A percentile compares a stretch with the other conserved stretches of the same genome.
These are phyloP conservation scores for Beta lomatogona DNA, from an alignment of 179 eudicot species.

Conservation along the genomic window DNA sequence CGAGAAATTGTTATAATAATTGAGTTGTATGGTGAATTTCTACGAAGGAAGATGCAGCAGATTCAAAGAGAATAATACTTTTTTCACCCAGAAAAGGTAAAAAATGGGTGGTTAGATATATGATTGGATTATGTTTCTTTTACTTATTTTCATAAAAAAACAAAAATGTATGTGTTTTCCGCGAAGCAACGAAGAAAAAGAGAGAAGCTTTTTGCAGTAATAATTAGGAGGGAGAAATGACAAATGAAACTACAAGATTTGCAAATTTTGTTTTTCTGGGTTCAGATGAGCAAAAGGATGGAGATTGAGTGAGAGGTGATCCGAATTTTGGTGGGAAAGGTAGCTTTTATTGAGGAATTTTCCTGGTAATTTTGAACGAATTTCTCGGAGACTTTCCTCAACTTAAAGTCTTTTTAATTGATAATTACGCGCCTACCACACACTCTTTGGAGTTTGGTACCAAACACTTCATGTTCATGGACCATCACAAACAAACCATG, in stretches of 20 bases:
- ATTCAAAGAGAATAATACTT: neutral
- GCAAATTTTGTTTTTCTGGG: neutral
- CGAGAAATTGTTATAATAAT: too few species aligned
- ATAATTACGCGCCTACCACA: neutral
- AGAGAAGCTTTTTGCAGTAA: neutral
- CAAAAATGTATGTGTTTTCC: too few species aligned
- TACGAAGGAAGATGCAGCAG: neutral
- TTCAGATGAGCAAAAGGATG: neutral
- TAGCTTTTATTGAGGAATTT: neutral
- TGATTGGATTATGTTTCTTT: too few species aligned
- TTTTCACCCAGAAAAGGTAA: neutral
- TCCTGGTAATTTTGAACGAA: constrained; percentile 9
- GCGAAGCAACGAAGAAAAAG: neutral
- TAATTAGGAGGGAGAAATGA: neutral
- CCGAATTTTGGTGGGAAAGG: constrained; percentile 30
- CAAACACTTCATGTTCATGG: neutral
- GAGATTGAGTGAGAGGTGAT: constrained; percentile 31
- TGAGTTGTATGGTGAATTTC: neutral
- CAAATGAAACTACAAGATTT: neutral
- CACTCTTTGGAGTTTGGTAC: neutral
- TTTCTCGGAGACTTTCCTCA: constrained; percentile 6
- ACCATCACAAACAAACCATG: neutral
- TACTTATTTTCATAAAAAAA: too few species aligned
- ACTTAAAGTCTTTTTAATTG: neutral
- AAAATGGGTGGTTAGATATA: neutral